Percentiles rank a stretch among this genome's conserved stretches.
Evolutionary conservation across 2,329 filamentous ascomycete genomes (phyloP).

Genomic region (Epichloe sp.): DNA sequence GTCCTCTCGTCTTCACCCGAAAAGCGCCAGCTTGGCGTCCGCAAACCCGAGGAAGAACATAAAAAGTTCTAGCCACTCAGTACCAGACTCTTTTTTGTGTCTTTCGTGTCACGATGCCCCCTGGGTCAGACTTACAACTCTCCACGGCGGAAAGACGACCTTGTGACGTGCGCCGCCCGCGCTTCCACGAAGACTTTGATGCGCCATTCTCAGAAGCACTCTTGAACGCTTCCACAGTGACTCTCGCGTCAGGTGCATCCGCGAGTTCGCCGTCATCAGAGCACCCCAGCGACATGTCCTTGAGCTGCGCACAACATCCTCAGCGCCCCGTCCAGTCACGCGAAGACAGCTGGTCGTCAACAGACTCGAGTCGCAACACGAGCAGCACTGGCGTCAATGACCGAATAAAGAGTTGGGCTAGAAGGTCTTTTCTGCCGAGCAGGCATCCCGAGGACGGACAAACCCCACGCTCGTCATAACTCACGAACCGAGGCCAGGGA

Average conservation of each 20-base stretch:
- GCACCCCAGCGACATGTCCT: not conserved
- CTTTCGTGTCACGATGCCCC: constrained; percentile 13
- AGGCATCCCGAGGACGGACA: constrained; percentile 7
- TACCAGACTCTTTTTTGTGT: not conserved
- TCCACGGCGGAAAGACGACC: constrained; percentile 1
- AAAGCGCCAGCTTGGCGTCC: too few species aligned
- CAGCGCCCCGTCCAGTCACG: constrained; percentile 2
- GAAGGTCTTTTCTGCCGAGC: constrained; percentile 16
- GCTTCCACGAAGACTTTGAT: constrained; percentile 26
- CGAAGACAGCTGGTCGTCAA: constrained; percentile 16
- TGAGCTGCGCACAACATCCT: not conserved
- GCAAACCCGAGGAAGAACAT: not conserved
- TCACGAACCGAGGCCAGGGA: too few species aligned
- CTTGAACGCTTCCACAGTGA: constrained; percentile 18
- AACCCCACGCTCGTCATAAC: not conserved
- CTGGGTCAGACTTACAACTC: constrained; percentile 12
- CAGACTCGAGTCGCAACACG: constrained; percentile 15
- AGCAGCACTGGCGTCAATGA: constrained; percentile 16
- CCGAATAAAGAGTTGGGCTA: constrained; percentile 21
- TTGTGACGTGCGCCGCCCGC: constrained; percentile 16
- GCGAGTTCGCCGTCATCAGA: constrained; percentile 3
- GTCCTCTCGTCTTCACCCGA: too few species aligned
- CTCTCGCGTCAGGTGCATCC: constrained; percentile 12
- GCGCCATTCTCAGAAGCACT: constrained; percentile 24
- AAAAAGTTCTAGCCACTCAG: not conserved